Conservation (phyloP, 208 protist species). For the Acanthamoeba triangularis region DNA sequence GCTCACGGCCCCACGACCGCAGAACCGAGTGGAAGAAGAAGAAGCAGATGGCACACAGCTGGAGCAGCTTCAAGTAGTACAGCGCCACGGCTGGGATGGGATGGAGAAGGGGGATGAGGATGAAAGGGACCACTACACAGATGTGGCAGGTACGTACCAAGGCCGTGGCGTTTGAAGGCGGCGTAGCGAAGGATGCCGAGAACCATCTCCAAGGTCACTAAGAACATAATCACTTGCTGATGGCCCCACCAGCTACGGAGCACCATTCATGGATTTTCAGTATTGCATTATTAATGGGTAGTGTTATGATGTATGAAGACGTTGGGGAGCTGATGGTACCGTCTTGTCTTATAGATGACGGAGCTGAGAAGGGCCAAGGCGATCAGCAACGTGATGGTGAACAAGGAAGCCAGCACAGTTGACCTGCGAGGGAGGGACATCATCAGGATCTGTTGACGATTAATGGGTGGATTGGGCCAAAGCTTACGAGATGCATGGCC, state of each 20-base stretch:
- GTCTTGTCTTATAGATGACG: background rate
- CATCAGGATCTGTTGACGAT: background rate
- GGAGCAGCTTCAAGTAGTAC: slow-evolving; percentile 45
- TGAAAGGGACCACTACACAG: background rate
- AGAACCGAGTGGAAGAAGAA: slow-evolving; percentile 67
- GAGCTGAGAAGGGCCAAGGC: background rate
- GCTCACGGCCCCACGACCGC: slow-evolving; percentile 21
- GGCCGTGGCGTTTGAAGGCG: background rate
- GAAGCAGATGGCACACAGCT: slow-evolving; percentile 73
- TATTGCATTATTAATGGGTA: background rate
- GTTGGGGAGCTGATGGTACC: background rate
- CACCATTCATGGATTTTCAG: background rate
- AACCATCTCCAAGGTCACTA: slow-evolving; percentile 17
- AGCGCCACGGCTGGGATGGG: slow-evolving; percentile 19
- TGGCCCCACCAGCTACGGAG: slow-evolving; percentile 54
- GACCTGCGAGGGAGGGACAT: background rate
- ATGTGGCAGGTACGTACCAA: background rate
- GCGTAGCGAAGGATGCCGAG: slow-evolving; percentile 60
- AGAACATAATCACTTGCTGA: slow-evolving; percentile 47
- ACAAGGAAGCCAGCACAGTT: background rate
- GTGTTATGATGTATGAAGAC: background rate
- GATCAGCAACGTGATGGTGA: slow-evolving; percentile 13
- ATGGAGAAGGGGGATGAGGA: background rate
- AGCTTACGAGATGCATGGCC: slow-evolving; percentile 47
- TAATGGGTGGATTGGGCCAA: background rate